Percentiles rank a stretch among this genome's conserved stretches.
Conservation (phyloP, 2,329 filamentous ascomycete species). For the Colletotrichum gloeosporioides region DNA sequence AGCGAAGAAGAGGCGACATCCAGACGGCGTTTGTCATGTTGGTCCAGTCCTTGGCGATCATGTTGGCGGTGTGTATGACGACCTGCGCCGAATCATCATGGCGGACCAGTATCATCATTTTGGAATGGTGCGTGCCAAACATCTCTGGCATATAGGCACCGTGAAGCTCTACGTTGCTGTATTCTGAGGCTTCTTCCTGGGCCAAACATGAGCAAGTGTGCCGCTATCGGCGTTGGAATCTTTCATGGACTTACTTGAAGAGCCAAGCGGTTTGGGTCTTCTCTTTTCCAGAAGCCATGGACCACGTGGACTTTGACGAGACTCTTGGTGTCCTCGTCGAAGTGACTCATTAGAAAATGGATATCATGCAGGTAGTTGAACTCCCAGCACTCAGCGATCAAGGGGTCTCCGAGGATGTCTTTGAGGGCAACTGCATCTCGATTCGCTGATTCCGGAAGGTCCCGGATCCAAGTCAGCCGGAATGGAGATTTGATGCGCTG, state of each 20-base stretch:
- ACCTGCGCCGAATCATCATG: constrained; percentile 80
- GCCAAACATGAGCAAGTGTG: constrained; percentile 8
- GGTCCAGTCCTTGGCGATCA: constrained; percentile 86
- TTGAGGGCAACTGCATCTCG: constrained; percentile 67
- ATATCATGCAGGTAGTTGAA: constrained; percentile 73
- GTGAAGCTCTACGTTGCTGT: constrained; percentile 73
- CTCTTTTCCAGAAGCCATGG: constrained; percentile 70
- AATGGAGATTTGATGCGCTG: constrained; percentile 65
- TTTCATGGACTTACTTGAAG: constrained; percentile 56
- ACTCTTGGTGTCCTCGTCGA: constrained; percentile 55
- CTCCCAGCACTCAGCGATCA: constrained; percentile 75
- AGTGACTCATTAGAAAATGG: constrained; percentile 58
- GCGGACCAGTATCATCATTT: constrained; percentile 85
- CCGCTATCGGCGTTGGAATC: neutral
- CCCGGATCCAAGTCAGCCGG: constrained; percentile 72
- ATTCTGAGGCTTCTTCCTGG: constrained; percentile 65
- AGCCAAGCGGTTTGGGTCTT: constrained; percentile 62
- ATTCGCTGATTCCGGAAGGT: constrained; percentile 66
- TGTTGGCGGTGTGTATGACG: constrained; percentile 88
- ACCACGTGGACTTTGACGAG: constrained; percentile 60
- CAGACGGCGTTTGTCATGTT: constrained; percentile 89
- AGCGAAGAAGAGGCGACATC: constrained; percentile 74
- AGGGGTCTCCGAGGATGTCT: constrained; percentile 75
- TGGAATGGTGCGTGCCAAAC: constrained; percentile 85
- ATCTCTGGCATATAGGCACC: constrained; percentile 81